phyloP scores from a whole-genome alignment of 345 rosid species.

The Eutrema yunnanense region DNA sequence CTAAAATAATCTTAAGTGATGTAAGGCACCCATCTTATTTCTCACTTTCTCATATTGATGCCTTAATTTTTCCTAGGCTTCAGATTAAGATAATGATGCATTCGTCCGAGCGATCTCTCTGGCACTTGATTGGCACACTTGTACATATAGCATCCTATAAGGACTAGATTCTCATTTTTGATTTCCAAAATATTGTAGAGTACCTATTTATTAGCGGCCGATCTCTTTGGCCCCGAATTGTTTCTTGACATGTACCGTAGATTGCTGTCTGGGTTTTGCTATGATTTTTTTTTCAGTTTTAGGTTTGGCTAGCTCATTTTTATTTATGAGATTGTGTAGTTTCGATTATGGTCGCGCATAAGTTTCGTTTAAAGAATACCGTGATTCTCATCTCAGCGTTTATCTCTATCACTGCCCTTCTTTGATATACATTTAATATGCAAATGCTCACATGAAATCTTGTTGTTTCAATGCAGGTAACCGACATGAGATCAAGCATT shows the following conservation, averaged over 20 bases:
- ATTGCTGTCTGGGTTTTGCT: background rate
- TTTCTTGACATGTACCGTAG: background rate
- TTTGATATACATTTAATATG: background rate
- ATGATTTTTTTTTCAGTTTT: background rate
- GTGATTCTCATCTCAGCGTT: background rate
- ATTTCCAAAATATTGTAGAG: background rate
- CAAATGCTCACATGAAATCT: constrained; percentile 11
- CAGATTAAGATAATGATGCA: background rate
- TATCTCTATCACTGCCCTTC: background rate
- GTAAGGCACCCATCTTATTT: constrained; percentile 27
- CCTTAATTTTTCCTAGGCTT: background rate
- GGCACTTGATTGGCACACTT: background rate
- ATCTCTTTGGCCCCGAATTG: background rate
- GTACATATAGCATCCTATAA: background rate
- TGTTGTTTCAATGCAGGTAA: constrained; percentile 48
- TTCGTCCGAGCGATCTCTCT: background rate
- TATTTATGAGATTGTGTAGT: background rate
- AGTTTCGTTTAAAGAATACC: background rate
- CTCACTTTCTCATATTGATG: constrained; percentile 2
- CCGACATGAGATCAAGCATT: constrained; percentile 60
- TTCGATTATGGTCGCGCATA: background rate
- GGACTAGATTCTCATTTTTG: background rate
- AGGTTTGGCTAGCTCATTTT: background rate
- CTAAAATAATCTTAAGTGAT: constrained; percentile 57
- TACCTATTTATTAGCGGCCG: background rate